Percentiles rank a stretch among this genome's conserved stretches.
These are phyloP conservation scores for Coniosporium tulheliwenetii DNA, from an alignment of 2,329 filamentous ascomycete species.

Conservation along the genomic window DNA sequence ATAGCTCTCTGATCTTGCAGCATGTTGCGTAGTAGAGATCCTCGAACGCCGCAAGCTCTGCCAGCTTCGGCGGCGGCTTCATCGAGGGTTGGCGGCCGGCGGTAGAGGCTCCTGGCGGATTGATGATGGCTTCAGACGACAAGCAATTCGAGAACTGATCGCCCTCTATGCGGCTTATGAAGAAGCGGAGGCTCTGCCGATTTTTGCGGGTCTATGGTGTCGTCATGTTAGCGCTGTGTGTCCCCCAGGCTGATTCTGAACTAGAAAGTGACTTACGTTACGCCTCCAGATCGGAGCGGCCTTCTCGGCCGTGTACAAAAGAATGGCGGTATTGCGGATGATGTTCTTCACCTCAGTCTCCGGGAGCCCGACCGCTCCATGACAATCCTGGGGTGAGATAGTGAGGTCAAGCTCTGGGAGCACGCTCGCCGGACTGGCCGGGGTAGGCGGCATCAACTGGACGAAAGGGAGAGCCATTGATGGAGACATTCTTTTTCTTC, in stretches of 20 bases:
- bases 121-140: too few species aligned
- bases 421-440: neutral
- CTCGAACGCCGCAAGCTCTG: conserved; percentile 5
- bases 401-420: neutral
- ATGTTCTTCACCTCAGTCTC: neutral
- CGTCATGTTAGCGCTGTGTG: neutral
- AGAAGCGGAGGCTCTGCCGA: neutral
- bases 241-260: neutral
- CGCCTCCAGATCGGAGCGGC: neutral
- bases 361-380: neutral
- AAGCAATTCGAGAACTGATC: neutral
- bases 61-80: neutral
- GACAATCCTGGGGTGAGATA: neutral
- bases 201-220: too few species aligned
- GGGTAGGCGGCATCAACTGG: too few species aligned
- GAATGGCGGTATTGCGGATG: neutral
- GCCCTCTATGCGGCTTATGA: neutral
- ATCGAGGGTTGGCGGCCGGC: too few species aligned
- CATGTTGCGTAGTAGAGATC: conserved; percentile 7
- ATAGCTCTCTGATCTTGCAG: conserved; percentile 5
- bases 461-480: too few species aligned
- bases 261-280: conserved; percentile 1
- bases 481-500: too few species aligned
- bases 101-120: too few species aligned
- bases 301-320: neutral